phyloP scores from a whole-genome alignment of 345 rosid genomes.

The Trapa incisa region DNA sequence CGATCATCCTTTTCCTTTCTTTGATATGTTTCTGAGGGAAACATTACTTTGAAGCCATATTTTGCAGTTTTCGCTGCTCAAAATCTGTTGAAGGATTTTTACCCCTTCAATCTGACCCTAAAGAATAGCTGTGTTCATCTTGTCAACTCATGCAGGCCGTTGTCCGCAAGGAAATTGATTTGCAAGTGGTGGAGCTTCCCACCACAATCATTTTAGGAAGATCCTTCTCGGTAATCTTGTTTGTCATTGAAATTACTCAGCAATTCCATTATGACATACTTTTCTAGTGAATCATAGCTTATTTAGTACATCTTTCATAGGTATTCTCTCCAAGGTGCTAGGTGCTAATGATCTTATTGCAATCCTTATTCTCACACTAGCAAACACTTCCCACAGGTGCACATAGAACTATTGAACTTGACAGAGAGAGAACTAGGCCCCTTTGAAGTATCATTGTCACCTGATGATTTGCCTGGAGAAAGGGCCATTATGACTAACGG shows the following conservation, averaged over 20 bases:
- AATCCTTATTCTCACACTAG: not conserved
- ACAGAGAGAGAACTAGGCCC: slow-evolving; percentile 69
- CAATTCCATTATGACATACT: not conserved
- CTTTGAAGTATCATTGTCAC: slow-evolving; percentile 62
- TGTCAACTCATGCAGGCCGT: slow-evolving; percentile 35
- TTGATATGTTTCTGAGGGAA: not conserved
- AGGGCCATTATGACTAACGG: slow-evolving; percentile 64
- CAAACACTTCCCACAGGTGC: slow-evolving; percentile 33
- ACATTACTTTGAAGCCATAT: not conserved
- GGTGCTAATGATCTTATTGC: not conserved
- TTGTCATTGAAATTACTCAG: not conserved
- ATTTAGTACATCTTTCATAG: not conserved
- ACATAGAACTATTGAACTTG: slow-evolving; percentile 60
- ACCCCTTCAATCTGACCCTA: too few relatives aligned
- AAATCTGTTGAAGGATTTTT: not conserved
- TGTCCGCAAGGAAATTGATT: slow-evolving; percentile 57
- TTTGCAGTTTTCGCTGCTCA: not conserved
- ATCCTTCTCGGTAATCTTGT: slow-evolving; percentile 53
- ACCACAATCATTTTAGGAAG: slow-evolving; percentile 39
- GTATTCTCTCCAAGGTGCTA: not conserved
- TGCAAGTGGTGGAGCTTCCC: slow-evolving; percentile 55
- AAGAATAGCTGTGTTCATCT: not conserved
- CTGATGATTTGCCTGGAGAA: slow-evolving; percentile 42
- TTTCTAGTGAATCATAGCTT: not conserved
- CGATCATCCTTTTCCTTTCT: not conserved